These are phyloP conservation scores for Lactarius akahatsu DNA, from an alignment of 768 basidiomycete genomes.

Conservation along the genomic window DNA sequence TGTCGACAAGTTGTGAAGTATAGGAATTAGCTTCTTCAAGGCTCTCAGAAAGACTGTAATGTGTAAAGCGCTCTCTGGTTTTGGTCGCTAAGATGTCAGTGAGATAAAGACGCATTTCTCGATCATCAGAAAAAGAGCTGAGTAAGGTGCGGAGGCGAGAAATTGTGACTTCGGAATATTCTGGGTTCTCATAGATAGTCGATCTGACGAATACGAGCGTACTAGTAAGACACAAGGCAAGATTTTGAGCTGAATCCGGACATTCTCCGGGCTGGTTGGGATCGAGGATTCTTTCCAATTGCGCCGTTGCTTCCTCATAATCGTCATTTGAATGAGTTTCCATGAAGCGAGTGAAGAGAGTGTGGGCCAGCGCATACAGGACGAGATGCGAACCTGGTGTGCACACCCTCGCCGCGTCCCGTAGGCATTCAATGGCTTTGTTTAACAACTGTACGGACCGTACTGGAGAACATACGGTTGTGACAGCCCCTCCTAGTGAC, in stretches of 20 bases:
- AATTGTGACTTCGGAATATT: conserved; percentile 9
- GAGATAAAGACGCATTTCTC: too few relatives aligned
- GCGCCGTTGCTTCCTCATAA: conserved; percentile 12
- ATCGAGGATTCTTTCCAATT: neutral
- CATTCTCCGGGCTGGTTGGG: neutral
- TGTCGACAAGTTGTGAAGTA: neutral
- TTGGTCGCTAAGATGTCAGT: neutral
- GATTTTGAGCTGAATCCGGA: neutral
- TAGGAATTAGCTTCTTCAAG: conserved; percentile 4
- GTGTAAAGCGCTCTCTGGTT: neutral
- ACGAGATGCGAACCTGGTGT: neutral
- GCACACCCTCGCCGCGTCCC: neutral
- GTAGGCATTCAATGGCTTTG: neutral
- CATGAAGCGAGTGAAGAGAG: neutral
- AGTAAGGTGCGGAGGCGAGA: neutral
- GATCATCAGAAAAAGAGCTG: neutral
- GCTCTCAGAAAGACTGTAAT: neutral
- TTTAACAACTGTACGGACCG: neutral
- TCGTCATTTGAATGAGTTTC: neutral
- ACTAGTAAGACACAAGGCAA: neutral
- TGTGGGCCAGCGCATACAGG: neutral
- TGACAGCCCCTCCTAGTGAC: neutral
- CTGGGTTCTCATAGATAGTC: conserved; percentile 2
- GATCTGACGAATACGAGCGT: neutral
- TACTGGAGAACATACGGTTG: neutral